These are phyloP conservation scores for Alternaria brassicicola DNA, from an alignment of 2,329 filamentous ascomycete species.

Conservation along the genomic window DNA sequence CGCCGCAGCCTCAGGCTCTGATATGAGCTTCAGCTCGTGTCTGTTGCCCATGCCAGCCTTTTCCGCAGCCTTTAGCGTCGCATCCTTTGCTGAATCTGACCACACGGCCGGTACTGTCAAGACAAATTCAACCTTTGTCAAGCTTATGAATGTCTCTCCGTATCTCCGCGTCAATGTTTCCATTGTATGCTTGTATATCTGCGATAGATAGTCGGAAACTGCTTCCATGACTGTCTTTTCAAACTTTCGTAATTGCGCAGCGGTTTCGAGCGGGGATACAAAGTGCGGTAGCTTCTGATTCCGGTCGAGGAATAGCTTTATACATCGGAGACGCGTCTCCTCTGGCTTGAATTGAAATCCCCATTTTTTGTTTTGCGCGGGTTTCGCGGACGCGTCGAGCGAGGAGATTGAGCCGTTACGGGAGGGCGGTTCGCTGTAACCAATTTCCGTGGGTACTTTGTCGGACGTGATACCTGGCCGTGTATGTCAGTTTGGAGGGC, in stretches of 20 bases:
- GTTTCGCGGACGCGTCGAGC: conserved; percentile 26
- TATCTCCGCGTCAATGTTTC: conserved; percentile 76
- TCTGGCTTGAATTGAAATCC: conserved; percentile 83
- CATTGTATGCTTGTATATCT: conserved; percentile 79
- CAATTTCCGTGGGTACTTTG: conserved; percentile 81
- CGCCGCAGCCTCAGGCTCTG: conserved; percentile 77
- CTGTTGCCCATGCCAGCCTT: conserved; percentile 76
- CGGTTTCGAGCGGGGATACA: conserved; percentile 77
- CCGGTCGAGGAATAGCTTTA: conserved; percentile 83
- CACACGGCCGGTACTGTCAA: conserved; percentile 79
- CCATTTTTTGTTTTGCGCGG: conserved; percentile 64
- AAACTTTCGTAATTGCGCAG: conserved; percentile 74
- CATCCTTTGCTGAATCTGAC: conserved; percentile 85
- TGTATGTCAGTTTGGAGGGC: conserved; percentile 15
- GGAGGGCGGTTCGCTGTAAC: conserved; percentile 52
- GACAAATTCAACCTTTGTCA: conserved; percentile 77
- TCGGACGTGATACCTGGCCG: conserved; percentile 72
- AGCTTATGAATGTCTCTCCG: conserved; percentile 78
- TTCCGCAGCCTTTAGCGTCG: conserved; percentile 77
- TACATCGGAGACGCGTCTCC: conserved; percentile 76
- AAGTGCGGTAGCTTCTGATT: conserved; percentile 82
- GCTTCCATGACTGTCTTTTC: conserved; percentile 80
- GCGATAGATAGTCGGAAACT: conserved; percentile 78
- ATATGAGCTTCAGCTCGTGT: conserved; percentile 77
- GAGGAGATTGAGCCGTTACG: conserved; percentile 23